A percentile compares a stretch with the other conserved stretches of the same genome.
Evolutionary conservation across 225 moss, liverwort and hornwort genomes (phyloP).

Genomic region (Straminergon stramineum): DNA sequence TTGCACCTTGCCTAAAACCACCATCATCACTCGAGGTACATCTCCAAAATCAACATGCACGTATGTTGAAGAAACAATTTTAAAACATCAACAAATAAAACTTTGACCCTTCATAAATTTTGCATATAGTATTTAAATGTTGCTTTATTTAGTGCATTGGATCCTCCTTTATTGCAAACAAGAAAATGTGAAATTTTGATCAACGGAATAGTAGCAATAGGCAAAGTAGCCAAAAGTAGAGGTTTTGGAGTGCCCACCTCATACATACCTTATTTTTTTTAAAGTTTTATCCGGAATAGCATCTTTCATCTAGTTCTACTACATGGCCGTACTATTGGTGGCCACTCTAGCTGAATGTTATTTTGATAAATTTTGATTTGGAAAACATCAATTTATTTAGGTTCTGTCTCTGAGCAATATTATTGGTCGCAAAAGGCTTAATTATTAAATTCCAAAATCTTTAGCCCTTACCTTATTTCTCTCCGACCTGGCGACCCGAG

Average conservation of each 20-base stretch:
- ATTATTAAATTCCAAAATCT: neutral
- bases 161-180: too few relatives aligned
- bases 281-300: neutral
- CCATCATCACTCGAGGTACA: too few relatives aligned
- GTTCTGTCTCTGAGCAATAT: neutral
- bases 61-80: too few relatives aligned
- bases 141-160: rapidly evolving
- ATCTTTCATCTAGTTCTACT: neutral
- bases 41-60: too few relatives aligned
- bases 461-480: neutral
- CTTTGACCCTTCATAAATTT: too few relatives aligned
- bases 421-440: neutral
- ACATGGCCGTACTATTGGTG: neutral
- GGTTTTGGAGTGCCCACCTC: too few relatives aligned
- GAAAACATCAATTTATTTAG: neutral
- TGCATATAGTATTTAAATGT: rapidly evolving
- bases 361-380: neutral
- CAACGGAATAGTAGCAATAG: too few relatives aligned
- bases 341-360: neutral
- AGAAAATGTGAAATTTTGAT: too few relatives aligned
- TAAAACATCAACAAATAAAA: too few relatives aligned
- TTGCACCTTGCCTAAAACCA: rapidly evolving
- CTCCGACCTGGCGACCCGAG: neutral
- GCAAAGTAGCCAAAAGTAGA: too few relatives aligned
- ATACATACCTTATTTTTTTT: neutral